phyloP scores from a whole-genome alignment of 768 basidiomycete species.

The Floccularia luteovirens region DNA sequence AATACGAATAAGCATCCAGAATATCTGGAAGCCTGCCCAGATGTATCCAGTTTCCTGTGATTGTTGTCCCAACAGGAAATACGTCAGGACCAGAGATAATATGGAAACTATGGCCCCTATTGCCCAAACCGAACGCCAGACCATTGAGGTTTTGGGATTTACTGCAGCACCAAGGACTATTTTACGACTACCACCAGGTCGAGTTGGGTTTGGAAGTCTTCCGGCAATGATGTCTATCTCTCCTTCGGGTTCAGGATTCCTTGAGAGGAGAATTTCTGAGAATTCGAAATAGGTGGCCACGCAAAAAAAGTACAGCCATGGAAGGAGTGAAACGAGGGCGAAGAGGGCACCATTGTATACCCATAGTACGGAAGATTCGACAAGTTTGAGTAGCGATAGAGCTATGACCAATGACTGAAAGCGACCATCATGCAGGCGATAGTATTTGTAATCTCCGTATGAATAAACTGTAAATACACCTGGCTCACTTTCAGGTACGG shows the following conservation, averaged over 20 bases:
- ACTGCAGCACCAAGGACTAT: neutral
- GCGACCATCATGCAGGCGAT: neutral
- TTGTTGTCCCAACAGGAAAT: neutral
- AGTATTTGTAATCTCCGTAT: neutral
- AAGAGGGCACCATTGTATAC: no score
- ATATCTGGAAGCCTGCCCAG: constrained; percentile 1
- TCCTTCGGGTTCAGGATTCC: neutral
- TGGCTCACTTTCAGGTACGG: neutral
- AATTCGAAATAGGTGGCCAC: neutral
- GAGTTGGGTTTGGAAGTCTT: neutral
- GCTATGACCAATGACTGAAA: neutral
- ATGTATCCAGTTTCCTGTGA: neutral
- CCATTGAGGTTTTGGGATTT: neutral
- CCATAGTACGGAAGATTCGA: neutral
- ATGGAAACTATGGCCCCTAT: neutral
- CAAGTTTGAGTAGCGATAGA: neutral
- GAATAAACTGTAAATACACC: neutral
- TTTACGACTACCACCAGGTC: neutral
- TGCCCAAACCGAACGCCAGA: neutral
- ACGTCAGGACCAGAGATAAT: neutral
- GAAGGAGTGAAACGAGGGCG: neutral
- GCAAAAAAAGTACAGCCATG: constrained; percentile 1
- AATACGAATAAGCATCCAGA: neutral
- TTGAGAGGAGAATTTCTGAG: neutral
- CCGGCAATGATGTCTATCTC: constrained; percentile 1